phyloP scores from a whole-genome alignment of 805 yeast species.

The Zygotorulaspora danielsina region DNA sequence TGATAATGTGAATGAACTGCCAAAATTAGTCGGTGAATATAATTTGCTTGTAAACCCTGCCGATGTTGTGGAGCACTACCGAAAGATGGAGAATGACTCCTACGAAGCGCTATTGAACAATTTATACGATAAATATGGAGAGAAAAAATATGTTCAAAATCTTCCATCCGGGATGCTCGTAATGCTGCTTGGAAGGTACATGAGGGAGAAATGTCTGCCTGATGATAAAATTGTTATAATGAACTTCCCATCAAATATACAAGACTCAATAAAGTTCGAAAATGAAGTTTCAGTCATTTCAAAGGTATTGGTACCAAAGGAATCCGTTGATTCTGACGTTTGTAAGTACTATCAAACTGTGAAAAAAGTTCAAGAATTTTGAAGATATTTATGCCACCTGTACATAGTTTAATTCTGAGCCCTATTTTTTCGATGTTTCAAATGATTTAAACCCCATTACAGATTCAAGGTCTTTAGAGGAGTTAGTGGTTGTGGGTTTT shows the following conservation, averaged over 20 bases:
- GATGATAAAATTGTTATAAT: slow-evolving; percentile 48
- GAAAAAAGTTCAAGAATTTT: slow-evolving; percentile 41
- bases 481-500: slow-evolving; percentile 14
- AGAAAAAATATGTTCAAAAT: slow-evolving; percentile 25
- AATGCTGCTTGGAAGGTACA: slow-evolving; percentile 32
- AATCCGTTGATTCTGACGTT: slow-evolving; percentile 41
- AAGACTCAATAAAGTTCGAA: slow-evolving; percentile 69
- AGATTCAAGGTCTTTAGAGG: slow-evolving; percentile 29
- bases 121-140: slow-evolving; percentile 26
- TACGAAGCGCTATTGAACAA: slow-evolving; percentile 54
- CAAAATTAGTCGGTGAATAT: slow-evolving; percentile 17
- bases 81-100: slow-evolving; percentile 40
- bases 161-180: slow-evolving; percentile 38
- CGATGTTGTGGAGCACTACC: slow-evolving; percentile 45
- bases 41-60: slow-evolving; percentile 49
- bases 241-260: slow-evolving; percentile 58
- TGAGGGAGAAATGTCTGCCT: slow-evolving; percentile 26
- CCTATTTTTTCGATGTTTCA: slow-evolving; percentile 43
- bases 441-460: slow-evolving; percentile 62
- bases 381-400: slow-evolving; percentile 4
- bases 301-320: slow-evolving; percentile 33
- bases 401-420: slow-evolving; percentile 6
- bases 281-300: slow-evolving; percentile 55
- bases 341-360: slow-evolving; percentile 65
- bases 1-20: slow-evolving; percentile 21